These are phyloP conservation scores for Blastobotrys buckinghamii DNA, from an alignment of 1,139 yeast species.

Conservation along the genomic window DNA sequence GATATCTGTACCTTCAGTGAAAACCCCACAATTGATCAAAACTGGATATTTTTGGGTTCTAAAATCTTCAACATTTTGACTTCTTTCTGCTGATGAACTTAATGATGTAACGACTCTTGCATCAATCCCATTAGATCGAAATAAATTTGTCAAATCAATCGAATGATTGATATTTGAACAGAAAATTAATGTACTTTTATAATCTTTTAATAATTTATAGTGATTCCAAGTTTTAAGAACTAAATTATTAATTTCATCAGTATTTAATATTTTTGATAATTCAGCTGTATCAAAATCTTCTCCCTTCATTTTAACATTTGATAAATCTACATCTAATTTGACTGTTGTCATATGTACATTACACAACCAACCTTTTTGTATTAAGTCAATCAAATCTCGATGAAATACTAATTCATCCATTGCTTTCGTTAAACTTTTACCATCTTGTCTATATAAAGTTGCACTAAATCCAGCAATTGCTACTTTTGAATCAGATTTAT, in stretches of 20 bases:
- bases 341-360: constrained; percentile 64
- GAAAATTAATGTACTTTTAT: constrained; percentile 67
- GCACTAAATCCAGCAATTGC: constrained; percentile 85
- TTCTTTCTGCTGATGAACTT: constrained; percentile 52
- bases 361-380: constrained; percentile 60
- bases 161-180: constrained; percentile 74
- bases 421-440: constrained; percentile 48
- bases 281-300: constrained; percentile 53
- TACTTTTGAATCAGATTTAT: constrained; percentile 37
- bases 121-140: constrained; percentile 55
- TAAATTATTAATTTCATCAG: constrained; percentile 46
- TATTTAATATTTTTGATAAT: constrained; percentile 53
- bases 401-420: constrained; percentile 77
- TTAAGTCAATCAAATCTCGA: constrained; percentile 60
- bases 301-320: constrained; percentile 24
- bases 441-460: constrained; percentile 66
- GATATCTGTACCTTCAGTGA: constrained; percentile 94
- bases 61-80: constrained; percentile 51
- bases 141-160: constrained; percentile 45
- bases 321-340: constrained; percentile 36
- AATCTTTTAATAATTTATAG: constrained; percentile 33
- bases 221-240: constrained; percentile 55
- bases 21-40: constrained; percentile 79
- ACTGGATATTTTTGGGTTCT: constrained; percentile 60
- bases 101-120: constrained; percentile 72